Evolutionary conservation across 208 protist genomes (phyloP).

Genomic region (Herpetomonas muscarum): DNA sequence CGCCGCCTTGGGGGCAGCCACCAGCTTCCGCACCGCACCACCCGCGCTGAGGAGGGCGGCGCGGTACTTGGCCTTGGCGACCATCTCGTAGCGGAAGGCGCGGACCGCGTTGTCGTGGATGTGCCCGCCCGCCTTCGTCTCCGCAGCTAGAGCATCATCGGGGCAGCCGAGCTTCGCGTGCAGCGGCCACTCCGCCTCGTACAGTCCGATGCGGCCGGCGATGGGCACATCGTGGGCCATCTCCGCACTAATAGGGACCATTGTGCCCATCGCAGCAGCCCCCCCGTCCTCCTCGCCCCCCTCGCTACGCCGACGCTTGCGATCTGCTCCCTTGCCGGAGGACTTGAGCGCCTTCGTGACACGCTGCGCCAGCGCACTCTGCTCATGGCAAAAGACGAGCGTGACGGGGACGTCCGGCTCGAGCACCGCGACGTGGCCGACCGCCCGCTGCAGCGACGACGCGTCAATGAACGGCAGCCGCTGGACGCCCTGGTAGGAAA

Average conservation of each 20-base stretch:
- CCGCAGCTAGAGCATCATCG: constrained; percentile 44
- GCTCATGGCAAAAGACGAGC: constrained; percentile 75
- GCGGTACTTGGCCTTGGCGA: constrained; percentile 12
- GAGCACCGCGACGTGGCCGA: constrained; percentile 58
- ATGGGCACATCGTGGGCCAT: constrained; percentile 25
- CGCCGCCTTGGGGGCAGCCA: constrained; percentile 11
- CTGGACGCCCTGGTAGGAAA: constrained; percentile 90
- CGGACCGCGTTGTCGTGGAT: constrained; percentile 61
- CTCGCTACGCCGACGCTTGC: neutral
- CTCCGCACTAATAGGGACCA: neutral
- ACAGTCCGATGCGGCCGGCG: constrained; percentile 57
- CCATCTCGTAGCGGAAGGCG: constrained; percentile 62
- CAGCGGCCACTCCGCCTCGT: constrained; percentile 51
- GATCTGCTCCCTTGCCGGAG: constrained; percentile 1
- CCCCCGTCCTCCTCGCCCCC: constrained; percentile 1
- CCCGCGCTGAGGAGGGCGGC: constrained; percentile 10
- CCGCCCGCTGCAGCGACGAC: constrained; percentile 45
- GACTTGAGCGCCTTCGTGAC: too few relatives aligned
- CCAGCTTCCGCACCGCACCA: constrained; percentile 4
- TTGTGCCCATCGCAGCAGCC: neutral
- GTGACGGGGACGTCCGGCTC: constrained; percentile 69
- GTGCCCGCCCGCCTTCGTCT: constrained; percentile 31
- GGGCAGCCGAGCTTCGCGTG: constrained; percentile 66
- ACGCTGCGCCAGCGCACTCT: constrained; percentile 22
- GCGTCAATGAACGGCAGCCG: constrained; percentile 87